Conservation (phyloP, 176 grass and related monocot genomes). For the Carex cristatella region DNA sequence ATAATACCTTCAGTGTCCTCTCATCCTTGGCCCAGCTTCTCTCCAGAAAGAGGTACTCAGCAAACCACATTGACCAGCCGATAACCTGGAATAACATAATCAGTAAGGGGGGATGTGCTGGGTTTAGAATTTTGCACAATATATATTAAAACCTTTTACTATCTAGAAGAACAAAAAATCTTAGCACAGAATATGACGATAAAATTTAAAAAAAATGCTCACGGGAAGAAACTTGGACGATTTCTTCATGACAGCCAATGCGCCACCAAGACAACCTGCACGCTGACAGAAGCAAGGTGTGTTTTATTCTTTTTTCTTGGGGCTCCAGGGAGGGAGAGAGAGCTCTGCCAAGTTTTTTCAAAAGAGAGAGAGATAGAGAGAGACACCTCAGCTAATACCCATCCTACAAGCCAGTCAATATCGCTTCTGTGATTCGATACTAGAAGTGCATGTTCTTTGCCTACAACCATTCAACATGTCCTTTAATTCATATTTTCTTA, state of each 20-base stretch:
- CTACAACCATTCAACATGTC: conserved; percentile 24
- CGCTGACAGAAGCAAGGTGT: conserved; percentile 36
- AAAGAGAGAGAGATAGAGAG: neutral
- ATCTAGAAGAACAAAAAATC: neutral
- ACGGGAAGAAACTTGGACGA: conserved; percentile 83
- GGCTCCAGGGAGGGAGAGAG: neutral
- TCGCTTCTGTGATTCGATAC: conserved; percentile 80
- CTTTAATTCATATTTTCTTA: neutral
- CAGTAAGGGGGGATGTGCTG: neutral
- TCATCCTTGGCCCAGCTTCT: conserved; percentile 92
- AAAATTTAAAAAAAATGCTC: conserved; percentile 27
- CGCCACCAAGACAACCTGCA: conserved; percentile 82
- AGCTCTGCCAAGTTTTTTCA: too few species aligned
- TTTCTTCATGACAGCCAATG: conserved; percentile 94
- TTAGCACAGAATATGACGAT: neutral
- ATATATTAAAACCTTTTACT: neutral
- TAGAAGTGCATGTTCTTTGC: conserved; percentile 71
- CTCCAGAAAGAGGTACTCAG: conserved; percentile 85
- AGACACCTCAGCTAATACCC: conserved; percentile 78
- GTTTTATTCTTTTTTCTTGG: neutral
- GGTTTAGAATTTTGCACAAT: neutral
- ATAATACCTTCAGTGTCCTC: conserved; percentile 56
- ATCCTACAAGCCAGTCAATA: conserved; percentile 95
- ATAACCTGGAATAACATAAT: conserved; percentile 50
- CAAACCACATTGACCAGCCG: conserved; percentile 90